Conservation (phyloP, 495 filamentous ascomycete species). For the Bacidia gigantensis region DNA sequence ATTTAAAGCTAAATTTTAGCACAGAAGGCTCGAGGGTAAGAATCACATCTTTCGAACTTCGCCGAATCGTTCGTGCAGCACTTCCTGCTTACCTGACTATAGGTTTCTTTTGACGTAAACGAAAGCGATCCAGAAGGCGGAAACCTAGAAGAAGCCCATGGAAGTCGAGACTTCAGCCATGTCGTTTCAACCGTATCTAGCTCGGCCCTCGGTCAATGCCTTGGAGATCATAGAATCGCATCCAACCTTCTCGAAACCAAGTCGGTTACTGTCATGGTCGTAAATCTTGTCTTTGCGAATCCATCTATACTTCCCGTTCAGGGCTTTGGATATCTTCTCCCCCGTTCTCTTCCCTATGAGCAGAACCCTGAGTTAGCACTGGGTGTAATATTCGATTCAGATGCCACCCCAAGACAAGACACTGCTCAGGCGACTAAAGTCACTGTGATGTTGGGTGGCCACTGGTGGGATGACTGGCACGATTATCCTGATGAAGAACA, state of each 20-base stretch:
- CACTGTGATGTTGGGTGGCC: constrained; percentile 90
- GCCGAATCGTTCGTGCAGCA: no score
- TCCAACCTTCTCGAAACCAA: constrained; percentile 8
- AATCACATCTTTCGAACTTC: not conserved
- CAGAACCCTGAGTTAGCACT: constrained; percentile 75
- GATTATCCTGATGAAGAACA: constrained; percentile 45
- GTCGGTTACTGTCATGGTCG: constrained; percentile 66
- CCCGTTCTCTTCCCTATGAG: constrained; percentile 48
- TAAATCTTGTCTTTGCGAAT: constrained; percentile 72
- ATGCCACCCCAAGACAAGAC: constrained; percentile 43
- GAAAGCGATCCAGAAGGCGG: no score
- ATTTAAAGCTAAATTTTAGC: constrained; percentile 14
- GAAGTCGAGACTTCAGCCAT: constrained; percentile 36
- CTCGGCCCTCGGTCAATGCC: constrained; percentile 30
- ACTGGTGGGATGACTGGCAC: constrained; percentile 67
- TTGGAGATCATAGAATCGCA: constrained; percentile 10
- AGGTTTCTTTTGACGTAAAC: constrained; percentile 4
- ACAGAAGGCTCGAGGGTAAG: constrained; percentile 18
- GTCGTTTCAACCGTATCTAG: constrained; percentile 60
- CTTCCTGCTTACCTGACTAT: not conserved
- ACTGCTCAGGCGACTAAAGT: constrained; percentile 60
- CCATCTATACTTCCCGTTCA: constrained; percentile 45
- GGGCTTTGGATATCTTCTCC: constrained; percentile 89
- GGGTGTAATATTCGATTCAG: constrained; percentile 83
- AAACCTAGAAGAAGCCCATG: not conserved